phyloP scores from a whole-genome alignment of 345 rosid genomes.

The Eucalyptus erythrocorys region DNA sequence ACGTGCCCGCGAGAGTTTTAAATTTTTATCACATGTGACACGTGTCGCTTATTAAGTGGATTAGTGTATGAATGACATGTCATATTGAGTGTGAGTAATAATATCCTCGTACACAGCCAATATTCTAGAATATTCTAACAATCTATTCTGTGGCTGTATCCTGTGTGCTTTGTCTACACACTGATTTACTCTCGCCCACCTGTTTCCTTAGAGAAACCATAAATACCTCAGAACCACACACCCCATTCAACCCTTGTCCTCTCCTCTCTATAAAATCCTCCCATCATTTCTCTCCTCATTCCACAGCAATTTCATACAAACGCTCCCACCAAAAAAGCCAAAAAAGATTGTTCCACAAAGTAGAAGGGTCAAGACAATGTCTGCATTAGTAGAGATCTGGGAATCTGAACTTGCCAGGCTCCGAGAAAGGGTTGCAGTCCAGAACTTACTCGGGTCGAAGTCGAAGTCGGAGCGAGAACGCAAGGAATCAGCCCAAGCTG shows the following conservation, averaged over 20 bases:
- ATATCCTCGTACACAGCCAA: neutral
- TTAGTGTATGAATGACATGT: too few species aligned
- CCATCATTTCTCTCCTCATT: neutral
- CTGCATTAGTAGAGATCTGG: neutral
- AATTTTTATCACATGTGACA: accelerated
- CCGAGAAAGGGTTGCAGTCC: neutral
- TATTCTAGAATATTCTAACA: neutral
- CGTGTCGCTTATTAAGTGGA: too few species aligned
- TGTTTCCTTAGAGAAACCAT: neutral
- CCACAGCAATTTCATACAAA: neutral
- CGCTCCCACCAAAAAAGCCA: neutral
- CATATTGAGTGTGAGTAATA: too few species aligned
- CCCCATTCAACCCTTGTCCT: neutral
- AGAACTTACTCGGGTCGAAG: neutral
- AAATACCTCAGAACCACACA: neutral
- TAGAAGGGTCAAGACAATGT: neutral
- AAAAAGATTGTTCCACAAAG: too few species aligned
- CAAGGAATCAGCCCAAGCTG: neutral
- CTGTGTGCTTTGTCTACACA: neutral
- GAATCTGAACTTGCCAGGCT: neutral
- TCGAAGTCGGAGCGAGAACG: neutral
- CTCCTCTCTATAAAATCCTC: neutral
- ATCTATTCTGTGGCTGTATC: neutral
- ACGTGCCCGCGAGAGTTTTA: accelerated
- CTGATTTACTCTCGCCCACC: neutral